Evolutionary conservation across 208 protist genomes (phyloP).

Genomic region (Eutreptiella sp.): DNA sequence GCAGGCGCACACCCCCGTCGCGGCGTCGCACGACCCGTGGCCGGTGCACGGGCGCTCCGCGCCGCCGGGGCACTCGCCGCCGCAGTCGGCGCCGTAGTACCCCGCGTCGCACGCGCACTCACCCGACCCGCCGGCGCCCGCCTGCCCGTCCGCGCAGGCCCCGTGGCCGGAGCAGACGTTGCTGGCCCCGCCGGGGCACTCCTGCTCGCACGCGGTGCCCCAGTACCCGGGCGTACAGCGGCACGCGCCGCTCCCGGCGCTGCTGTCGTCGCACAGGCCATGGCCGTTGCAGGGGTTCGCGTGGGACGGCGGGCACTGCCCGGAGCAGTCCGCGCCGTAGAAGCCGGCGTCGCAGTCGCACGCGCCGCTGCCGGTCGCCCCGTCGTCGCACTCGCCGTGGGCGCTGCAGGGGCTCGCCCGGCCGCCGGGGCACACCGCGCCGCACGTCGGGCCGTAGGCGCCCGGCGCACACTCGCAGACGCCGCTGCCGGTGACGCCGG

Average conservation of each 20-base stretch:
- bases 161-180: constrained; percentile 10
- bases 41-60: background rate
- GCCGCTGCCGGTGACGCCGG: background rate
- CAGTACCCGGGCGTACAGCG: too few species aligned
- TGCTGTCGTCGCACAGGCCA: background rate
- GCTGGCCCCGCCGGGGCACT: background rate
- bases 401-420: background rate
- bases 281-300: constrained; percentile 1
- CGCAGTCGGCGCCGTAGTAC: background rate
- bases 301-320: constrained; percentile 14
- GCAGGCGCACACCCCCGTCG: constrained; percentile 2
- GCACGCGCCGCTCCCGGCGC: constrained; percentile 2
- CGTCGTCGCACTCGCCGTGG: background rate
- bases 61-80: background rate
- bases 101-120: background rate
- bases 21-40: background rate
- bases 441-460: constrained; percentile 24
- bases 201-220: background rate
- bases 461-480: constrained; percentile 12
- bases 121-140: background rate
- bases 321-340: constrained; percentile 15
- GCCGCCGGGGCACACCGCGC: constrained; percentile 11
- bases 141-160: background rate
- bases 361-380: background rate
- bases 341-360: constrained; percentile 16